Evolutionary conservation across 2,329 filamentous ascomycete species (phyloP).

Genomic region (Pseudofabraea citricarpa): DNA sequence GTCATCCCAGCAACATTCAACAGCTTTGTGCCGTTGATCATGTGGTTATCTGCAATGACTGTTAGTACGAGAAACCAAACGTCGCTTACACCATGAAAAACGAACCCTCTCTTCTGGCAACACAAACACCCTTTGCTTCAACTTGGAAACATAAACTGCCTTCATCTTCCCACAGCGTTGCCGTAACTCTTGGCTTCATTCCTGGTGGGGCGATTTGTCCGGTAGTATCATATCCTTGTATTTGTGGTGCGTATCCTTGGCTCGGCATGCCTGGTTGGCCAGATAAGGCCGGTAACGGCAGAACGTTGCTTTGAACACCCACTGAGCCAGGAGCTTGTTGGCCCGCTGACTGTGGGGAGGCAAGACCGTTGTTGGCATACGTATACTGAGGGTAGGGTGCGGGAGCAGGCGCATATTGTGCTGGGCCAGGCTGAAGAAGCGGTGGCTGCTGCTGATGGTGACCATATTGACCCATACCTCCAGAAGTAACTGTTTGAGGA

Average conservation of each 20-base stretch:
- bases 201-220: constrained; percentile 88
- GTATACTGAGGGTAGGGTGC: constrained; percentile 62
- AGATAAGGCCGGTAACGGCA: constrained; percentile 58
- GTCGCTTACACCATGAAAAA: constrained; percentile 2
- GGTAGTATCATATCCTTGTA: constrained; percentile 66
- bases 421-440: constrained; percentile 66
- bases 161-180: constrained; percentile 97
- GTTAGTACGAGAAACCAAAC: constrained; percentile 4
- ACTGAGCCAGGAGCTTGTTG: constrained; percentile 68
- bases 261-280: constrained; percentile 43
- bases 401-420: constrained; percentile 58
- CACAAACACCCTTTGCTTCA: constrained; percentile 92
- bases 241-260: constrained; percentile 42
- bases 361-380: constrained; percentile 71
- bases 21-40: constrained; percentile 98
- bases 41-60: constrained; percentile 73
- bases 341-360: constrained; percentile 69
- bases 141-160: constrained; percentile 97
- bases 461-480: constrained; percentile 70
- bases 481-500: constrained; percentile 72
- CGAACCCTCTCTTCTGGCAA: constrained; percentile 85
- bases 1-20: constrained; percentile 98
- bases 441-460: constrained; percentile 73
- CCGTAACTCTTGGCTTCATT: constrained; percentile 94
- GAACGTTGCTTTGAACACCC: constrained; percentile 58